Evolutionary conservation across 2,329 filamentous ascomycete genomes (phyloP).

Genomic region (Didymella pinodella): DNA sequence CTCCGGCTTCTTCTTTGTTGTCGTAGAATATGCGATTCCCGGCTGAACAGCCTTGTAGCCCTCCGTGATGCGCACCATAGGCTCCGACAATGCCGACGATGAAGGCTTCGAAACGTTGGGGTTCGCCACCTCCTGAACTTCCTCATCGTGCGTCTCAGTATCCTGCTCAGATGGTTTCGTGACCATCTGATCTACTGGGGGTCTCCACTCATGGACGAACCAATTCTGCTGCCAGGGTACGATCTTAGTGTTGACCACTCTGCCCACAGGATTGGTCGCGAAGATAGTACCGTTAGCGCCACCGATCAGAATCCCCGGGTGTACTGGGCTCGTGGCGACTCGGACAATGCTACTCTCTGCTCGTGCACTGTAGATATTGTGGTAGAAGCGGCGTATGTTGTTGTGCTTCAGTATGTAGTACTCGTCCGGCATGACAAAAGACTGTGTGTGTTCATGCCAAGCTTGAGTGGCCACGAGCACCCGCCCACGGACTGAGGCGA

Average conservation of each 20-base stretch:
- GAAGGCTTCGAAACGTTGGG: conserved; percentile 12
- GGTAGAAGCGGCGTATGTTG: conserved; percentile 62
- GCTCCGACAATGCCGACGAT: conserved; percentile 26
- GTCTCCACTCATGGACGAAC: conserved; percentile 66
- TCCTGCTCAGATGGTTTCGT: conserved; percentile 6
- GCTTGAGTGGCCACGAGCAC: conserved; percentile 58
- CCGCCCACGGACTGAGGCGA: conserved; percentile 58
- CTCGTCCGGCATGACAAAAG: conserved; percentile 64
- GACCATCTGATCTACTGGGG: conserved; percentile 25
- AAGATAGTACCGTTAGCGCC: conserved; percentile 61
- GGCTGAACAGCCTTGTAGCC: conserved; percentile 51
- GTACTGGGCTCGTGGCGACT: conserved; percentile 60
- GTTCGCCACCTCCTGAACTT: not conserved
- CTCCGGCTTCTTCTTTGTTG: conserved; percentile 28
- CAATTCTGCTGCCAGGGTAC: conserved; percentile 63
- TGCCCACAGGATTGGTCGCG: conserved; percentile 61
- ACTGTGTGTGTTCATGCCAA: conserved; percentile 65
- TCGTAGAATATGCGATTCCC: conserved; percentile 32
- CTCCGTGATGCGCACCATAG: conserved; percentile 51
- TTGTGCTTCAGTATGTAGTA: conserved; percentile 59
- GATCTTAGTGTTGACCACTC: conserved; percentile 60
- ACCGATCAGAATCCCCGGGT: conserved; percentile 63
- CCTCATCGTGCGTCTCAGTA: conserved; percentile 1
- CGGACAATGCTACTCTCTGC: conserved; percentile 51
- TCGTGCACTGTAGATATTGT: conserved; percentile 50